A percentile compares a stretch with the other conserved stretches of the same genome.
Conservation (phyloP, 345 rosid species). For the Ceriops zippeliana region DNA sequence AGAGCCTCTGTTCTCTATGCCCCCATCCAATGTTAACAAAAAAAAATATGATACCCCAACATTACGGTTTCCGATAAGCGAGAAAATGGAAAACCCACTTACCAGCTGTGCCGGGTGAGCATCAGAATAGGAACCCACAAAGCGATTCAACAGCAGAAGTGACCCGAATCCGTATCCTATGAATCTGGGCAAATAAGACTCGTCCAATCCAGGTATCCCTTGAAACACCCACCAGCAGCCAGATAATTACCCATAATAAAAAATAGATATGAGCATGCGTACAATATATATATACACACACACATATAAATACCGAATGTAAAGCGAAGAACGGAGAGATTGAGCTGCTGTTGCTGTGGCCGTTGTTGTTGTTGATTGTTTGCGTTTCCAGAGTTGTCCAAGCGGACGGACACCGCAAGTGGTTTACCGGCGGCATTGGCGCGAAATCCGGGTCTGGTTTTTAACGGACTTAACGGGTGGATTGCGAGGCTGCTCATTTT, state of each 20-base stretch:
- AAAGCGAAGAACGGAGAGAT: slow-evolving; percentile 88
- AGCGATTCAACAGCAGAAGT: slow-evolving; percentile 58
- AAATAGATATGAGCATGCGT: not conserved
- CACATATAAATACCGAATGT: slow-evolving; percentile 47
- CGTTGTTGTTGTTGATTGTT: slow-evolving; percentile 44
- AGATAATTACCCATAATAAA: no score
- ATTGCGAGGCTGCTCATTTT: slow-evolving; percentile 21
- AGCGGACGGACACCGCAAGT: slow-evolving; percentile 27
- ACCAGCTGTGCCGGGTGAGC: slow-evolving; percentile 54
- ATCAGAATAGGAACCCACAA: slow-evolving; percentile 38
- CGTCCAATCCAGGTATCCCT: slow-evolving; percentile 90
- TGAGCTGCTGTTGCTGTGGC: slow-evolving; percentile 48
- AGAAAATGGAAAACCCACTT: not conserved
- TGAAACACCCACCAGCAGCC: not conserved
- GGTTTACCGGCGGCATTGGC: slow-evolving; percentile 23
- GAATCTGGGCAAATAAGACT: slow-evolving; percentile 88
- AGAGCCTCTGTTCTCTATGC: slow-evolving; percentile 65
- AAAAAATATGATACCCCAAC: not conserved
- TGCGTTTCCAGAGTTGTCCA: slow-evolving; percentile 34
- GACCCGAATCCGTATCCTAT: slow-evolving; percentile 93
- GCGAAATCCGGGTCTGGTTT: slow-evolving; percentile 21
- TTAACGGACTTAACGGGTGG: slow-evolving; percentile 27
- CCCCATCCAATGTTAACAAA: not conserved
- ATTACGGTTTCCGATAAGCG: not conserved
- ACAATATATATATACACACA: not conserved